phyloP scores from a whole-genome alignment of 164 flowering plant genomes.

The Aristolochia californica region DNA sequence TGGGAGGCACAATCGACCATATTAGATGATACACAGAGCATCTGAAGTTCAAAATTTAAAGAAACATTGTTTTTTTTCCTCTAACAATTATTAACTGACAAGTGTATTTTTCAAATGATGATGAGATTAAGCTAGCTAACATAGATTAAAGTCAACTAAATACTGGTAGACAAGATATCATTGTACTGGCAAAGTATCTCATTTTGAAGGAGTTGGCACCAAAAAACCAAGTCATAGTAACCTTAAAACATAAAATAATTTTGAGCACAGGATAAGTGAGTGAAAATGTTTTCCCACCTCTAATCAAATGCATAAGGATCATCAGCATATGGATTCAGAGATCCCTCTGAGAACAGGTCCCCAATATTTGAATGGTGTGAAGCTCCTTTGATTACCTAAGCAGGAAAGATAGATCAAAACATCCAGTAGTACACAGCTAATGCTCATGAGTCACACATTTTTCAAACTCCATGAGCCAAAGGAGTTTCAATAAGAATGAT shows the following conservation, averaged over 20 bases:
- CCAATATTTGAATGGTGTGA: constrained; percentile 65
- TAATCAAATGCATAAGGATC: constrained; percentile 95
- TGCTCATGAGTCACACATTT: too few relatives aligned
- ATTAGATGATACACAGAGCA: too few relatives aligned
- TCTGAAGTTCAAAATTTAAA: too few relatives aligned
- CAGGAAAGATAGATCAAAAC: background rate
- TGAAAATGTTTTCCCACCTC: constrained; percentile 27
- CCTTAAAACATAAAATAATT: too few relatives aligned
- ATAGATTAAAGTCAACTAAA: background rate
- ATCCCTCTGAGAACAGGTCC: constrained; percentile 86
- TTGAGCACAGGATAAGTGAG: background rate
- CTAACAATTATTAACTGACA: too few relatives aligned
- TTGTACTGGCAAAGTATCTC: background rate
- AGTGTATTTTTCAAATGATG: too few relatives aligned
- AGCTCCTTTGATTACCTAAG: constrained; percentile 44
- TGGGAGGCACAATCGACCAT: too few relatives aligned
- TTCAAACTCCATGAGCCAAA: background rate
- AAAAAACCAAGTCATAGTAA: background rate
- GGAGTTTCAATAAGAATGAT: background rate
- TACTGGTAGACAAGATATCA: too few relatives aligned
- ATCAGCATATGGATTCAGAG: constrained; percentile 90
- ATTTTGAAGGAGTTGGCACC: background rate
- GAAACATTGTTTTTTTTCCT: too few relatives aligned
- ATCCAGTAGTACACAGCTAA: too few relatives aligned
- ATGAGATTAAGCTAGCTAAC: too few relatives aligned